Percentiles rank a stretch among this genome's conserved stretches.
phyloP scores from a whole-genome alignment of 441 rosid genomes.

The Croton setiger region DNA sequence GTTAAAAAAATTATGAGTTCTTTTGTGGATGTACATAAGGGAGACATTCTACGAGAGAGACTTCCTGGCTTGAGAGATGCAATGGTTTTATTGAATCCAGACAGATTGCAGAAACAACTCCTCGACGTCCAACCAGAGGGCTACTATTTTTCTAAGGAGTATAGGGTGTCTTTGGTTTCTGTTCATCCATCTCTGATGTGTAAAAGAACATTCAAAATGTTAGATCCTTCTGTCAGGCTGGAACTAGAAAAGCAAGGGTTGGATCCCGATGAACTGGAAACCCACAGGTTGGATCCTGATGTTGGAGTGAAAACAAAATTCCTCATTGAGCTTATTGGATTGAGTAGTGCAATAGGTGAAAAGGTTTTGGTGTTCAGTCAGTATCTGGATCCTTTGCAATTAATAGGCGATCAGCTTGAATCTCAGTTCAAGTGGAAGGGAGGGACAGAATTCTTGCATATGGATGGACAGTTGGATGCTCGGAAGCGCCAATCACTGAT shows the following conservation, averaged over 20 bases:
- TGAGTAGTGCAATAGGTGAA: constrained; percentile 41
- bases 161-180: constrained; percentile 44
- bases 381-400: constrained; percentile 38
- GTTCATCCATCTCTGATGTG: constrained; percentile 62
- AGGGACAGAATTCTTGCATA: constrained; percentile 44
- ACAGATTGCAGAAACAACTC: constrained; percentile 42
- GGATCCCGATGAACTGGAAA: constrained; percentile 13
- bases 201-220: constrained; percentile 19
- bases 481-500: constrained; percentile 47
- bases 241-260: neutral
- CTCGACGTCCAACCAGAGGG: constrained; percentile 28
- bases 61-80: constrained; percentile 74
- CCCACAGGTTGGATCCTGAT: constrained; percentile 33
- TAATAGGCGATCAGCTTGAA: constrained; percentile 42
- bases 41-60: constrained; percentile 43
- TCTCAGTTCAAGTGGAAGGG: constrained; percentile 38
- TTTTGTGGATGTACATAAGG: constrained; percentile 71
- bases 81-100: constrained; percentile 50
- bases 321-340: constrained; percentile 45
- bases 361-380: constrained; percentile 76
- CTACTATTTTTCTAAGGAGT: constrained; percentile 24
- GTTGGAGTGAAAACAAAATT: constrained; percentile 63
- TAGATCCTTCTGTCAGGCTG: constrained; percentile 12
- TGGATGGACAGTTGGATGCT: constrained; percentile 45
- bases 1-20: constrained; percentile 42